phyloP scores from a whole-genome alignment of 108 stramenopile genomes.

The Cyclotella sp. region DNA sequence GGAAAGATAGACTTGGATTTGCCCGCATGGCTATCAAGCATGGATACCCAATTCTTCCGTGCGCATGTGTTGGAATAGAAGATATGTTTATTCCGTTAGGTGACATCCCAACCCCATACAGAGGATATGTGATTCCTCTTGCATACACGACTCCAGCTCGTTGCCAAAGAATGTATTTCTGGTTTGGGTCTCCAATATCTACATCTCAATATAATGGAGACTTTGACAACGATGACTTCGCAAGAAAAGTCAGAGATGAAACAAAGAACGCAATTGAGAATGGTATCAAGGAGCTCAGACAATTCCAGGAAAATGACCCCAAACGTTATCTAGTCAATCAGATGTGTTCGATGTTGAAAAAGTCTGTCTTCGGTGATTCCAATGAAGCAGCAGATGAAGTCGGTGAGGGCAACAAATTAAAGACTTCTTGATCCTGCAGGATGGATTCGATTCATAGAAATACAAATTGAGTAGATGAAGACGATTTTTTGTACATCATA shows the following conservation, averaged over 20 bases:
- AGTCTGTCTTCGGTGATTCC: too few relatives aligned
- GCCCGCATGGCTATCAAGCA: constrained; percentile 33
- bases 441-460: too few relatives aligned
- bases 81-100: constrained; percentile 29
- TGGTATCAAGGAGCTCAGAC: background rate
- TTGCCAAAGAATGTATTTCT: constrained; percentile 29
- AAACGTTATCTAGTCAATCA: background rate
- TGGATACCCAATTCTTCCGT: constrained; percentile 37
- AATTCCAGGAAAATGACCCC: background rate
- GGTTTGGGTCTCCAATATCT: constrained; percentile 29
- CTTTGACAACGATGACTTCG: background rate
- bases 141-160: constrained; percentile 6
- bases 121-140: background rate
- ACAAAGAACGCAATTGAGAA: background rate
- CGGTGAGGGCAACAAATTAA: too few relatives aligned
- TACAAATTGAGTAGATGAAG: too few relatives aligned
- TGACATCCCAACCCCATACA: constrained; percentile 4
- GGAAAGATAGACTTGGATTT: constrained; percentile 36
- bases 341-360: background rate
- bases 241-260: background rate
- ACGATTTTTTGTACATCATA: too few relatives aligned
- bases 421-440: too few relatives aligned
- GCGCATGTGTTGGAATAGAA: constrained; percentile 33
- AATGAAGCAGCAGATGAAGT: too few relatives aligned
- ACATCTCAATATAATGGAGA: constrained; percentile 29